Evolutionary conservation across 2,329 filamentous ascomycete species (phyloP), one percentile per base, ranked within the genome.

Genomic region (Penicillium frequentans): DNA sequence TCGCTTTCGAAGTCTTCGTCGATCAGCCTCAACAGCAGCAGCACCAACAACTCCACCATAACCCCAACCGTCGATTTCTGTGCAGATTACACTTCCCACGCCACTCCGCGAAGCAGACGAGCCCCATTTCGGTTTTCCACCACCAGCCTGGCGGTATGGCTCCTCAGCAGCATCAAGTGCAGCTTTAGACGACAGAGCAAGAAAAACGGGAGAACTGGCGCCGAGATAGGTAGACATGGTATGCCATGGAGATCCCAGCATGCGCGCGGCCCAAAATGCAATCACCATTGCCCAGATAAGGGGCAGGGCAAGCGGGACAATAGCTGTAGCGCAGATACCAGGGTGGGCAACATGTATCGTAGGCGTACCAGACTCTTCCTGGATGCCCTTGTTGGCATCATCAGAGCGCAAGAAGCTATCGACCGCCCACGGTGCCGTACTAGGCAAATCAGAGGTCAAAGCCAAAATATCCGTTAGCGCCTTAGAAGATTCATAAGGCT

Each of bases 211-310:
- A 0, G 91, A 86, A 48, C 83, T 83, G 8, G 93, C 91, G 43
- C 89, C 93, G 21, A 84, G 82, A 77, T 96, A 96, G 0, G 87
- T 82, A n/a, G 82, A 83, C 49, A 90, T 81, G 0, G 84, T 82
- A 73, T 98, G 93, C 95, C 95, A 99, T 11, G 90, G 90, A 3
- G 90, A 96, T 49, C 95, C 95, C 26, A 92, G 71, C 79, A 84
- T 86, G 62, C 93, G 90, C 14, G 86, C 86, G 16, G 96, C 44
- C 71, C 87, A 87, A 71, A 96, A 87, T 3, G 84, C 79, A 21
- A 84, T 69, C 50, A 84, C 75, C 84, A 95, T 95, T 59, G 83
- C 79, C 72, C 85, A 87, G 61, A 86, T 84, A 58, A 96, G 81
- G 62, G 92, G 79, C 63, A 83, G 81, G 50, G 85, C 83, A 8